Percentiles rank a stretch among this genome's conserved stretches.
Conservation (phyloP, 108 stramenopile species). For the Skeletonema marinoi region DNA sequence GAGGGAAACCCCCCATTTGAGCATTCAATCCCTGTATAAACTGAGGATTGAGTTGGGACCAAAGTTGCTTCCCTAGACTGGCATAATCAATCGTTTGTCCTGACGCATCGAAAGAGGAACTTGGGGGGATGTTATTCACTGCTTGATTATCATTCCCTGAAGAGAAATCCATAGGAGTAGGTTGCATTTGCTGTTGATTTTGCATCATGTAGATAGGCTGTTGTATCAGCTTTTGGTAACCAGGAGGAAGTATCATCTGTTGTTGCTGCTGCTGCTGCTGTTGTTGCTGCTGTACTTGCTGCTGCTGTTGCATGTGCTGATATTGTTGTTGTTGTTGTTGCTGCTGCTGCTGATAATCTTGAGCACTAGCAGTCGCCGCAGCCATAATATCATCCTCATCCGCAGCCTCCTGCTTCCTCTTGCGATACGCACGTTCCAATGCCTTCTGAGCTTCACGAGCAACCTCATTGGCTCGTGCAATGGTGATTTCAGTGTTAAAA, state of each 20-base stretch:
- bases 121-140: not conserved
- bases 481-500: slow-evolving; percentile 3
- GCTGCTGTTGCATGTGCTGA: not conserved
- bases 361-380: not conserved
- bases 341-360: not conserved
- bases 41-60: not conserved
- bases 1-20: not conserved
- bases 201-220: not conserved
- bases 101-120: not conserved
- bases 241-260: not conserved
- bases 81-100: not conserved
- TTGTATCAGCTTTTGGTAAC: not conserved
- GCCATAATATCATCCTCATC: not conserved
- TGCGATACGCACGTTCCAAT: slow-evolving; percentile 7
- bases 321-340: not conserved
- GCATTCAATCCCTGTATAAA: not conserved
- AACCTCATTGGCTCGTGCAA: slow-evolving; percentile 3
- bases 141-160: not conserved
- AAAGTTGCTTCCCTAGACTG: not conserved
- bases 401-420: slow-evolving; percentile 6
- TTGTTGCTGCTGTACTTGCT: not conserved
- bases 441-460: slow-evolving; percentile 15
- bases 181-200: not conserved
- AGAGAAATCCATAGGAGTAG: not conserved
- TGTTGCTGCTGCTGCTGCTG: not conserved